Conservation (phyloP, 1,139 yeast species). For the Hyphopichia fennica region DNA sequence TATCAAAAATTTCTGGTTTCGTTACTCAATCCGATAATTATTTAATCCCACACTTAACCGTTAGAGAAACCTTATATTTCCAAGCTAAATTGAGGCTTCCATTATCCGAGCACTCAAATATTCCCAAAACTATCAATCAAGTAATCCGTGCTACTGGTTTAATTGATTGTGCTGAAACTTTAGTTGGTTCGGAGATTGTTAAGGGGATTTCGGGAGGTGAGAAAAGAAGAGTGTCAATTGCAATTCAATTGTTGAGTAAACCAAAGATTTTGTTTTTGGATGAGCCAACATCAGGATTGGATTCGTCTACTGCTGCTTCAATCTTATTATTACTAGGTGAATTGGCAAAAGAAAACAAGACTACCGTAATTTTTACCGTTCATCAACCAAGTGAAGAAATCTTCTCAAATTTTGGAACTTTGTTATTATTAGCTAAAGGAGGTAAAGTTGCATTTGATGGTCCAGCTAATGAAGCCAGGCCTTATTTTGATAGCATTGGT, state of each 20-base stretch:
- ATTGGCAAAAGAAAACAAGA: constrained; percentile 55
- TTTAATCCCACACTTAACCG: constrained; percentile 68
- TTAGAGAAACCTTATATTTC: constrained; percentile 68
- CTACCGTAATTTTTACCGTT: constrained; percentile 75
- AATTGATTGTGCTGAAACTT: constrained; percentile 72
- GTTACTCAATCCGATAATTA: constrained; percentile 82
- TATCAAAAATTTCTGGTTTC: constrained; percentile 59
- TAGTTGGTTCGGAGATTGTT: constrained; percentile 68
- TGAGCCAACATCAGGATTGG: constrained; percentile 89
- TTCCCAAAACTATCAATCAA: constrained; percentile 44
- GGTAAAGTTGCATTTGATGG: constrained; percentile 72
- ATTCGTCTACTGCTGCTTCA: constrained; percentile 74
- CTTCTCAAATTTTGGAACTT: constrained; percentile 62
- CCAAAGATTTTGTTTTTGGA: constrained; percentile 75
- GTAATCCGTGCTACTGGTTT: constrained; percentile 69
- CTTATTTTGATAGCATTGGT: constrained; percentile 47
- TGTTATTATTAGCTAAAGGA: constrained; percentile 68
- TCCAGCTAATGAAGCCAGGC: constrained; percentile 34
- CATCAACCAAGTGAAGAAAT: constrained; percentile 81
- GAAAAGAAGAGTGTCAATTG: constrained; percentile 78
- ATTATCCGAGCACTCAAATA: constrained; percentile 27
- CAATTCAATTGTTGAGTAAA: constrained; percentile 68
- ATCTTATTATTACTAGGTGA: constrained; percentile 61
- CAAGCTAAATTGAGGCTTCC: constrained; percentile 70
- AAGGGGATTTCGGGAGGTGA: constrained; percentile 91